These are phyloP conservation scores for Calonectria ilicicola DNA, from an alignment of 2,329 filamentous ascomycete genomes.

Conservation along the genomic window DNA sequence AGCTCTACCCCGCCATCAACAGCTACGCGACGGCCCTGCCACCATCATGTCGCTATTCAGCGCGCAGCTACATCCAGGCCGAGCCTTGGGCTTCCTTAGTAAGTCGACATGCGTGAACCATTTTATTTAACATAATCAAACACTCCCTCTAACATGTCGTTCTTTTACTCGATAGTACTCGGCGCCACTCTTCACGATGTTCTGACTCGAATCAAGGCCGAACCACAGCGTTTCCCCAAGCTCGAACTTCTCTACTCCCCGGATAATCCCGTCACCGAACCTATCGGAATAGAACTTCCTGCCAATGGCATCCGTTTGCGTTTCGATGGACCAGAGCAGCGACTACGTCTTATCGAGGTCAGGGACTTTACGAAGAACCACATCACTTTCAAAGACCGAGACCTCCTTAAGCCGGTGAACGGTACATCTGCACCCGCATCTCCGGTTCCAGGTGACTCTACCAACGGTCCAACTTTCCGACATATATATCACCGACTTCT, in stretches of 20 bases:
- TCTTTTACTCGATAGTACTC: constrained; percentile 70
- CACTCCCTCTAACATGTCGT: background rate
- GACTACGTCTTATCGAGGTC: constrained; percentile 90
- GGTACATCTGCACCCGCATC: constrained; percentile 50
- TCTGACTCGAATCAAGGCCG: constrained; percentile 87
- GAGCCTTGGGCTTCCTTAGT: constrained; percentile 73
- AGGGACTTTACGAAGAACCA: constrained; percentile 88
- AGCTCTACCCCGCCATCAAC: constrained; percentile 36
- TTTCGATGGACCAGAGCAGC: constrained; percentile 94
- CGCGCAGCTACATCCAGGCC: constrained; percentile 75
- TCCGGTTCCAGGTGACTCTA: constrained; percentile 47
- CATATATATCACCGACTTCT: constrained; percentile 95
- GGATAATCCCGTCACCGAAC: constrained; percentile 78
- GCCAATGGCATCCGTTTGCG: constrained; percentile 89
- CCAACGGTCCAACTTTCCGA: constrained; percentile 79
- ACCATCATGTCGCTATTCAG: constrained; percentile 61
- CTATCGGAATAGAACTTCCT: constrained; percentile 81
- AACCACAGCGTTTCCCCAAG: constrained; percentile 84
- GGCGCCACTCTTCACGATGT: constrained; percentile 93
- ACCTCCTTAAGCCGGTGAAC: constrained; percentile 76
- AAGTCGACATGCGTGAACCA: constrained; percentile 33
- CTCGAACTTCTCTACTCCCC: constrained; percentile 86
- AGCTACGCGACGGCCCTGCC: constrained; percentile 28
- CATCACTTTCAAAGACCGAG: constrained; percentile 83
- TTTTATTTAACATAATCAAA: background rate